Evolutionary conservation across 2,329 filamentous ascomycete genomes (phyloP).

Genomic region (Phyllosticta citriasiana): DNA sequence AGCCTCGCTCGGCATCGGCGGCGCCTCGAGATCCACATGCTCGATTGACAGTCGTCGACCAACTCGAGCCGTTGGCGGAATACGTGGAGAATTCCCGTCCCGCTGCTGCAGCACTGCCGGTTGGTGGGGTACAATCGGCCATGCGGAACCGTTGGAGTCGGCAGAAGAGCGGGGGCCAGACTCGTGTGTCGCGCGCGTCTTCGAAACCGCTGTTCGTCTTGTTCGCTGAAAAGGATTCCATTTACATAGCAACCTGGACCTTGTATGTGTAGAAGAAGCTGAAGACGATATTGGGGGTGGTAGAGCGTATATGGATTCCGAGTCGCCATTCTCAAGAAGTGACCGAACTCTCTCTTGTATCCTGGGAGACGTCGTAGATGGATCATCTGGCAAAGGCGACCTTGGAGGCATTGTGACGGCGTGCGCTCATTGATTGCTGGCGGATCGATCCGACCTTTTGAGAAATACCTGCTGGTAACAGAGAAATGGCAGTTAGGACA

Average conservation of each 20-base stretch:
- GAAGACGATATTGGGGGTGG: not conserved
- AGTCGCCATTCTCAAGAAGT: not conserved
- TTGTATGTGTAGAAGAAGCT: not conserved
- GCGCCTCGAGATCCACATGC: conserved; percentile 8
- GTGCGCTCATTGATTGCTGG: not conserved
- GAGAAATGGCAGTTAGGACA: not conserved
- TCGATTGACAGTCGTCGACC: not conserved
- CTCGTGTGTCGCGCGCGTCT: not conserved
- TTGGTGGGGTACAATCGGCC: not conserved
- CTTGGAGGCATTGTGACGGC: not conserved
- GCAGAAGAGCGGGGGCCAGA: not conserved
- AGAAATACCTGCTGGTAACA: not conserved
- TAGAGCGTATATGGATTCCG: not conserved
- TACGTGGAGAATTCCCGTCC: not conserved
- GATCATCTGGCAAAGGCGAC: not conserved
- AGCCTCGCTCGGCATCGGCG: not conserved
- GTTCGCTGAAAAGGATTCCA: not conserved
- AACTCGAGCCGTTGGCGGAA: not conserved
- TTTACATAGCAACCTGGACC: not conserved
- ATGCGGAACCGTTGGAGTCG: not conserved
- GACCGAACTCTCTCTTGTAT: not conserved
- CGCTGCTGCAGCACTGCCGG: not conserved
- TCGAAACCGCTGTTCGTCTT: not conserved
- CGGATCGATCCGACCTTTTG: not conserved
- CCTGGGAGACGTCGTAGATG: not conserved